Conservation (phyloP, 163 green algal species). For the Coccomyxa subellipsoidea region DNA sequence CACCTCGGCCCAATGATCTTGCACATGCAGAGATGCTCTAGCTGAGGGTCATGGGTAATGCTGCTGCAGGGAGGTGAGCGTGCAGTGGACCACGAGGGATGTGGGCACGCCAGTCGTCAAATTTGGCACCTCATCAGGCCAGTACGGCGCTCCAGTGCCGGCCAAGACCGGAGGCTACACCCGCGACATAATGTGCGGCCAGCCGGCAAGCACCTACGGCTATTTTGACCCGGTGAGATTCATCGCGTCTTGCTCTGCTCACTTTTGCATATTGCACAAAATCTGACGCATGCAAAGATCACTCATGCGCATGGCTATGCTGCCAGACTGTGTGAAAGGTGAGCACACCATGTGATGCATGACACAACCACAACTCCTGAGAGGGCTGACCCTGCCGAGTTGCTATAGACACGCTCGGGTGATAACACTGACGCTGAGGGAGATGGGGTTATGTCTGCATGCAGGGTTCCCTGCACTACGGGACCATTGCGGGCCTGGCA, state of each 20-base stretch:
- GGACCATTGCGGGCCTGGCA: constrained; percentile 9
- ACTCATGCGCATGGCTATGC: background rate
- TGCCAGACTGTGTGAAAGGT: too few species aligned
- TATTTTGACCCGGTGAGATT: constrained; percentile 12
- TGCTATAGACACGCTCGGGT: too few species aligned
- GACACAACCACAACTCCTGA: too few species aligned
- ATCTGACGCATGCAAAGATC: background rate
- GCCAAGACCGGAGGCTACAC: constrained; percentile 14
- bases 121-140: constrained; percentile 12
- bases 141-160: background rate
- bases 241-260: background rate
- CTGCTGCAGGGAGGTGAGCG: constrained; percentile 37
- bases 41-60: too few species aligned
- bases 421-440: too few species aligned
- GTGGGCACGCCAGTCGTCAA: constrained; percentile 25
- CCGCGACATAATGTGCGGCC: constrained; percentile 15
- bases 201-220: constrained; percentile 17
- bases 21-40: too few species aligned
- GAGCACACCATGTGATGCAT: too few species aligned
- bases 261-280: background rate
- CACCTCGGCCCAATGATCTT: too few species aligned
- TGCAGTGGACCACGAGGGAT: constrained; percentile 49
- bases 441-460: too few species aligned
- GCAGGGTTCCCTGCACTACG: constrained; percentile 6
- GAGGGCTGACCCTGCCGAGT: too few species aligned